A percentile compares a stretch with the other conserved stretches of the same genome.
phyloP scores from a whole-genome alignment of 805 yeast species.

The Maudiozyma barnettii region DNA sequence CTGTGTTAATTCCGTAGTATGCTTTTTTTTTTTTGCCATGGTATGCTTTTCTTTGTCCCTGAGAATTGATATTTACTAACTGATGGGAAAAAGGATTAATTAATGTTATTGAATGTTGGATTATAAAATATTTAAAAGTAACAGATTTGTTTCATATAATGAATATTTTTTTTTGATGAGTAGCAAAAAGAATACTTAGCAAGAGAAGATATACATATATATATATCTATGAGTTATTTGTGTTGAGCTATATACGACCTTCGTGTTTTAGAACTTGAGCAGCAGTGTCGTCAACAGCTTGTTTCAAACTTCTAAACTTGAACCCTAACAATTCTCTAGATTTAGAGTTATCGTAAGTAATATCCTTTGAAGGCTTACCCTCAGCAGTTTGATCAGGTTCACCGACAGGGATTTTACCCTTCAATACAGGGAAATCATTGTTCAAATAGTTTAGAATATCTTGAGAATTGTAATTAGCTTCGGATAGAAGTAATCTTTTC shows the following conservation, averaged over 20 bases:
- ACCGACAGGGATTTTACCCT: conserved; percentile 36
- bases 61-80: too few relatives aligned
- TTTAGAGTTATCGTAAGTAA: neutral
- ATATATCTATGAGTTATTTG: neutral
- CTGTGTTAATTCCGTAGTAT: too few relatives aligned
- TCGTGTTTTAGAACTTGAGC: neutral
- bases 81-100: too few relatives aligned
- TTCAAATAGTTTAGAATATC: conserved; percentile 22
- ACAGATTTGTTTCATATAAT: too few relatives aligned
- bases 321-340: neutral
- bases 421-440: conserved; percentile 35
- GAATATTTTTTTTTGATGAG: too few relatives aligned
- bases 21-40: too few relatives aligned
- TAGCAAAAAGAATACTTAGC: too few relatives aligned
- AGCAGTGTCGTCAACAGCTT: neutral
- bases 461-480: conserved; percentile 20
- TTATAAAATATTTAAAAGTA: too few relatives aligned
- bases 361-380: neutral
- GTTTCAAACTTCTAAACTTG: neutral
- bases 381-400: conserved; percentile 19
- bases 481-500: conserved; percentile 25
- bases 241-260: neutral
- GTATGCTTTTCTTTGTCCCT: too few relatives aligned
- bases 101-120: too few relatives aligned
- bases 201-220: neutral